Base-by-base conservation (phyloP, 345 rosid genomes). In the Salix caprea region DNA sequence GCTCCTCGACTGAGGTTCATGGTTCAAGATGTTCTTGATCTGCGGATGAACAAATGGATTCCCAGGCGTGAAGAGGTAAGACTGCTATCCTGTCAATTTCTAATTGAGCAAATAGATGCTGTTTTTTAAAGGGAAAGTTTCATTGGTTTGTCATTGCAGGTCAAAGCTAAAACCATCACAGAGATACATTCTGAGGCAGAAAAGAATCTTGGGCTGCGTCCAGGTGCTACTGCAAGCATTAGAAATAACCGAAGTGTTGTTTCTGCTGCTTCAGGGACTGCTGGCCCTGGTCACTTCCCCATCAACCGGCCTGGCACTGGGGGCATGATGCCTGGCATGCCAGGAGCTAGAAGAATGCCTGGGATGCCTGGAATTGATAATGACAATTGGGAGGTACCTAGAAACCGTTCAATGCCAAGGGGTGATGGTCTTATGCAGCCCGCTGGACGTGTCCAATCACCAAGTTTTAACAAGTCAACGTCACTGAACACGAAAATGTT, bases 321-420 rank as follows among this genome's bases (percentile, higher is more conserved):
- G 12, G 98, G 98, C 37, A 82, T 96, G 98, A 96, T 96, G 98
- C 98, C 99, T 67, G 98, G 98, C 79, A 92, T 92, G 98, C 99
- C 97, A 4, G 97, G 98, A 73, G 69, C 87, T 16, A 90, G 97
- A 80, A 92, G 90, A 85, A 96, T 96, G 99, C 97, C 96, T 28
- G 97, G 97, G 54, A 87, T 88, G 94, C 98, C 96, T n/a, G 97
- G 91, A 61, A 78, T 79, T 65, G 98, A 93, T 77, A 84, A 78
- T 83, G 97, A 91, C 78, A 88, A 90, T 76, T 93, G 98, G 99
- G 98, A 90, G 82, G 77, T 88, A 37, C 90, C 89, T 0, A 85
- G 94, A 78, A 80, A 83, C 52, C 87, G 92, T 16, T 82, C 98
- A 32, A 86, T 87, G 88, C 92, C 92, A 10, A 89, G 98, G 82